Conservation (phyloP, 257 asterid species). For the Solanum sitiens region DNA sequence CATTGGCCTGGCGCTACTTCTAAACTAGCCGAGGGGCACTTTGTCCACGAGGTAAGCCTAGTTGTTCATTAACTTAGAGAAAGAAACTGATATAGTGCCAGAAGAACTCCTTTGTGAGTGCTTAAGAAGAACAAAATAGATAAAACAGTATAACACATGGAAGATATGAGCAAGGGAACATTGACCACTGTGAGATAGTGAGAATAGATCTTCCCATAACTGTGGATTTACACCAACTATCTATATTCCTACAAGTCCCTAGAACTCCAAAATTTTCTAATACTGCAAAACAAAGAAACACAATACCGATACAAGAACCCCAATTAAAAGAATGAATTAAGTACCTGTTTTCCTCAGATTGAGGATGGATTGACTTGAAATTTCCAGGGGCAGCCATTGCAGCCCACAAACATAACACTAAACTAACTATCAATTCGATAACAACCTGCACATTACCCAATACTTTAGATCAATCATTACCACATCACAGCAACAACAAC, state of each 20-base stretch:
- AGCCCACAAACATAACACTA: slow-evolving; percentile 72
- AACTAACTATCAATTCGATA: slow-evolving; percentile 52
- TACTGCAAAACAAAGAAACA: neutral
- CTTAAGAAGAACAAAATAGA: neutral
- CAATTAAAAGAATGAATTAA: neutral
- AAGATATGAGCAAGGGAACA: neutral
- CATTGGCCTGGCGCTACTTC: neutral
- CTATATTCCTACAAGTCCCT: neutral
- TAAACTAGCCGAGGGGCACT: neutral
- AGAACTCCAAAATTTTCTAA: neutral
- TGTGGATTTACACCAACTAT: neutral
- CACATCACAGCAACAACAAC: neutral
- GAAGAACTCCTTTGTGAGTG: neutral
- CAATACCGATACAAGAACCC: neutral
- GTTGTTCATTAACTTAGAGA: neutral
- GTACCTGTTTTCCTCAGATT: slow-evolving; percentile 92
- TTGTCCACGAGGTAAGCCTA: neutral
- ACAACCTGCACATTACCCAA: slow-evolving; percentile 57
- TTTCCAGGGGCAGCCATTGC: slow-evolving; percentile 83
- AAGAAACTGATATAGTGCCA: neutral
- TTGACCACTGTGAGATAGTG: neutral
- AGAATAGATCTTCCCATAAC: neutral
- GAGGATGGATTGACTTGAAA: slow-evolving; percentile 73
- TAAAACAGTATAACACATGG: neutral
- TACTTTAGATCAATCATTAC: slow-evolving; percentile 2